A percentile compares a stretch with the other conserved stretches of the same genome.
Conservation (phyloP, 129 eudicot genomes). For the Flaveria sonorensis region DNA sequence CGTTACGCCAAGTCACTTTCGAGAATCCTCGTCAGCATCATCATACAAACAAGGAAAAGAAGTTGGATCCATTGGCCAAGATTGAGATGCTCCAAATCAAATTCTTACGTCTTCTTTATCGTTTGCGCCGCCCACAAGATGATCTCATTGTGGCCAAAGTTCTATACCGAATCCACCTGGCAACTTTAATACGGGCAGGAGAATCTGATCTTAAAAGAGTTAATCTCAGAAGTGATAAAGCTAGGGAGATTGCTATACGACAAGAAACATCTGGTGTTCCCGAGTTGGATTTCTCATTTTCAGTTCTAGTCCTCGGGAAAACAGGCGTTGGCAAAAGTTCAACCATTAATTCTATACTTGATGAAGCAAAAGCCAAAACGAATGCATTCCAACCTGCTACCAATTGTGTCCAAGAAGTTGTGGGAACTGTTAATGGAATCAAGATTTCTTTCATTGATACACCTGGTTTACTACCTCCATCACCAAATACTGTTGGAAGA, state of each 20-base stretch:
- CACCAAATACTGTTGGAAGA: constrained; percentile 48
- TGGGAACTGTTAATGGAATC: constrained; percentile 65
- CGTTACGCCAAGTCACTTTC: constrained; percentile 36
- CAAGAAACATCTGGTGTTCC: constrained; percentile 65
- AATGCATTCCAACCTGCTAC: constrained; percentile 85
- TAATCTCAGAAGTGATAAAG: constrained; percentile 58
- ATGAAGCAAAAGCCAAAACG: constrained; percentile 66
- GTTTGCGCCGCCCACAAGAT: constrained; percentile 63
- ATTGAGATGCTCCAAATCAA: constrained; percentile 76
- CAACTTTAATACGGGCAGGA: constrained; percentile 78
- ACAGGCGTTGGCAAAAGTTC: constrained; percentile 98
- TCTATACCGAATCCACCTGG: constrained; percentile 82
- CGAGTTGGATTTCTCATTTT: constrained; percentile 67
- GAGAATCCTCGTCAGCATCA: constrained; percentile 46
- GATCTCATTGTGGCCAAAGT: constrained; percentile 86
- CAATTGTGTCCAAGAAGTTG: constrained; percentile 61
- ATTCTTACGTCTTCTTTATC: constrained; percentile 69
- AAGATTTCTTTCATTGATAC: constrained; percentile 81
- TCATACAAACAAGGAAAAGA: constrained; percentile 40
- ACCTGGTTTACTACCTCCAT: constrained; percentile 80
- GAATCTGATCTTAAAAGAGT: constrained; percentile 82
- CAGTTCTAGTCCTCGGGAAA: constrained; percentile 77
- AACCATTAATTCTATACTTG: constrained; percentile 84
- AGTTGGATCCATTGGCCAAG: constrained; percentile 62
- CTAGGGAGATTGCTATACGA: constrained; percentile 65